A percentile compares a stretch with the other conserved stretches of the same genome.
Evolutionary conservation across 2,329 filamentous ascomycete genomes (phyloP).

Genomic region (Talaromyces sp.): DNA sequence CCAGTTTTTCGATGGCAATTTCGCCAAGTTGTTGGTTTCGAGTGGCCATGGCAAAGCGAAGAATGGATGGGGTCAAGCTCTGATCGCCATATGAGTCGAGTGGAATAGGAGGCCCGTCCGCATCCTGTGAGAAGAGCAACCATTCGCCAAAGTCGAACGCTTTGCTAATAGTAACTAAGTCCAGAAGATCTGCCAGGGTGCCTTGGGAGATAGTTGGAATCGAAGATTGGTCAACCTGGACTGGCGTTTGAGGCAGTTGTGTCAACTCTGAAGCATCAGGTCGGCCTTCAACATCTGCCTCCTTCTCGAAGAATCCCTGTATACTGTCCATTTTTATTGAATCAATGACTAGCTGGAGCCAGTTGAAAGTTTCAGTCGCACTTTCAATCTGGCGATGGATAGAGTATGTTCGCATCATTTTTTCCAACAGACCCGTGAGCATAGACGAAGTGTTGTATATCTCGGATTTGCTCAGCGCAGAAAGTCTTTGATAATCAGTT

Average conservation of each 20-base stretch:
- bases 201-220: constrained; percentile 38
- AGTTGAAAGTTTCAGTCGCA: constrained; percentile 24
- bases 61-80: constrained; percentile 46
- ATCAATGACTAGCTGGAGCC: constrained; percentile 30
- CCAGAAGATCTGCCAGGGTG: constrained; percentile 46
- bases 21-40: constrained; percentile 33
- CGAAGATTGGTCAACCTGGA: constrained; percentile 21
- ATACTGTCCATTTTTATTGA: constrained; percentile 30
- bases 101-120: constrained; percentile 51
- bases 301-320: constrained; percentile 21
- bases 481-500: constrained; percentile 15
- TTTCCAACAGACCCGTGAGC: constrained; percentile 27
- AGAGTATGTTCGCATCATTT: constrained; percentile 23
- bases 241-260: constrained; percentile 6
- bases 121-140: constrained; percentile 47
- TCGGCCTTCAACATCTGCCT: neutral
- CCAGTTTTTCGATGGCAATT: constrained; percentile 22
- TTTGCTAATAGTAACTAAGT: constrained; percentile 42
- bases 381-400: constrained; percentile 18
- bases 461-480: constrained; percentile 18
- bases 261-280: neutral
- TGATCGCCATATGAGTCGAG: constrained; percentile 40
- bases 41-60: constrained; percentile 49
- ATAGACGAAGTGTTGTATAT: constrained; percentile 30
- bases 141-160: constrained; percentile 47